Base-by-base conservation (phyloP, 139 green algal species). In the Zygnema cylindricum region DNA sequence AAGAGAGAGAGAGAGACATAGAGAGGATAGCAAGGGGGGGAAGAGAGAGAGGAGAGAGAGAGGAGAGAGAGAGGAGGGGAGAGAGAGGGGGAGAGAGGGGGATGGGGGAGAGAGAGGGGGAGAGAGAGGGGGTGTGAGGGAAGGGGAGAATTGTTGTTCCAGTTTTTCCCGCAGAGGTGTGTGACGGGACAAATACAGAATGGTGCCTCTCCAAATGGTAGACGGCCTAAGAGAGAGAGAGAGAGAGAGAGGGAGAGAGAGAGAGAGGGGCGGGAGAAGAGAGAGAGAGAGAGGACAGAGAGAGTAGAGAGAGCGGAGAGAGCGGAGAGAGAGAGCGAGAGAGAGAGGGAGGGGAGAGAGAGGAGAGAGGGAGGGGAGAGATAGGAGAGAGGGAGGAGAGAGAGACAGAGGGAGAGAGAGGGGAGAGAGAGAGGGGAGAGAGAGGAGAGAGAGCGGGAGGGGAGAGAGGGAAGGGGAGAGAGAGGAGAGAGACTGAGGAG, bases 141-240 rank as follows among this genome's bases (percentile, higher is more conserved):
- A 99, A 96, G 0, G 97, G 97, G 91, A 99, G 99, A 94, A 99
- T 96, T 0, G 97, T 97, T 25, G 98, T 96, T 35, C 97, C 97
- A 3, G 97, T 99, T 94, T 99, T 99, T 77, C 97, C 97, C 25
- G 97, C 97, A 23, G 86, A 94, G 40, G 95, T 98, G 93, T 99
- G 97, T 0, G 97, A 97, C 0, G 96, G 95, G 57, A 99, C 97
- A 42, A 92, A 93, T 0, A 91, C 83, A 30, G 43, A 86, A 16
- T 91, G 42, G 30, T 79, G 23, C 35, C 42, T 69, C 57, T 98
- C 97, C 81, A 98, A 84, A 38, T 93, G 93, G 3, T 91, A 77
- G 1, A 97, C 94, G 0, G 95, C 96, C 85, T 98, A 77, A n/a
- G n/a, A n/a, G n/a, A n/a, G n/a, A n/a, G n/a, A n/a, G n/a, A n/a